Base-by-base conservation (phyloP, 2,329 filamentous ascomycete species). In the Dryadomyces quercivorus region DNA sequence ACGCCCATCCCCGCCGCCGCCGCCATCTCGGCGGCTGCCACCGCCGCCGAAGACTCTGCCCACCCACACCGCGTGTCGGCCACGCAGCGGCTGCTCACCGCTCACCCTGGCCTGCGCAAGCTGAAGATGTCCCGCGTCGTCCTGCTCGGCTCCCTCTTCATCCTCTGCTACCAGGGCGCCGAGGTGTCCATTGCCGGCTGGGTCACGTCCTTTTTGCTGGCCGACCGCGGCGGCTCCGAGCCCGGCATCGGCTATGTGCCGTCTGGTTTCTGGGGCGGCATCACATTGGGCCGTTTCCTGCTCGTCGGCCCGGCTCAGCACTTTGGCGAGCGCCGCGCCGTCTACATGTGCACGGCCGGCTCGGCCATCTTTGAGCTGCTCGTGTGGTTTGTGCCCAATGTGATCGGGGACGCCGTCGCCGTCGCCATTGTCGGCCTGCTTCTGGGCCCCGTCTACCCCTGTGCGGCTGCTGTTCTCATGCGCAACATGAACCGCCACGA, bases 171-270 rank as follows among this genome's bases (percentile, higher is more conserved):
- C 66, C 87, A 93, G 67, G 88, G 88, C 38, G 85, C 86, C 40
- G 88, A 94, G 68, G 88, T 94, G 16, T 84, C 83, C 15, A 87
- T 92, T 59, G 88, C 85, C 0, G 88, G 88, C 53, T 94, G 88
- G 89, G 84, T 92, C 50, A 89, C 92, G 58, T 89, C 85, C 2
- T 94, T 91, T 70, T 72, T 94, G 43, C 89, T 93, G 67, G 77
- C 78, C 51, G 78, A 82, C 58, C 82, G 88, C 42, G 72, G 81
- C 55, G 88, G 86, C 15, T 75, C 85, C 61, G 86, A 86, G 7
- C 73, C 77, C 0, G 74, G 76, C 3, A 86, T 93, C 18, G 88
- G 89, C 40, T 93, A 93, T 66, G 86, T 93, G 21, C 89, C 86
- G 1, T 75, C 86, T 1, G 77, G 82, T 12, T 84, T 83, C 67